Conservation (phyloP, 2,329 filamentous ascomycete genomes). For the Colletotrichum destructivum region DNA sequence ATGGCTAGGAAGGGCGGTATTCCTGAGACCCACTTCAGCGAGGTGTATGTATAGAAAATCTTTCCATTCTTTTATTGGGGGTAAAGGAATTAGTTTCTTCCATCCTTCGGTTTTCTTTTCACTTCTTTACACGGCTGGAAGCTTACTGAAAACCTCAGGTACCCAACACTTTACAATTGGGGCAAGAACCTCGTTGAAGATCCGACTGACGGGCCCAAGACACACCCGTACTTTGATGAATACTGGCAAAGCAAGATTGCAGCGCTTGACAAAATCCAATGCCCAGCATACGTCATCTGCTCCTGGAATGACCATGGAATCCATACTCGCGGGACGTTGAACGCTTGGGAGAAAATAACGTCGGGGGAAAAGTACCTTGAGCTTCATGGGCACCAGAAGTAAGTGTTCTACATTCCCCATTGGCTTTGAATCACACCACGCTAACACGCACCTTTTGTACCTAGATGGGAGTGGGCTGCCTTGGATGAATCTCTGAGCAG, state of each 20-base stretch:
- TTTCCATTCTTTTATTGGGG: background rate
- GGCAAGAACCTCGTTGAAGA: conserved; percentile 3
- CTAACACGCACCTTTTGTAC: background rate
- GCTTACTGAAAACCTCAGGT: background rate
- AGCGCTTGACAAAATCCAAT: background rate
- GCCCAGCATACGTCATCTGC: conserved; percentile 1
- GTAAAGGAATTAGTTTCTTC: background rate
- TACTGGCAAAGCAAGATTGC: conserved; percentile 10
- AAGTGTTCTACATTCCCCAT: background rate
- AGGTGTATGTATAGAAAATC: background rate
- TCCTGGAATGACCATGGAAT: background rate
- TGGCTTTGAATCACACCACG: background rate
- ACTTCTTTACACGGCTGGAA: background rate
- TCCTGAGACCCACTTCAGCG: conserved; percentile 3
- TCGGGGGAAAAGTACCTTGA: background rate
- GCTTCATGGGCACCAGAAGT: background rate
- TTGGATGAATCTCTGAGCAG: background rate
- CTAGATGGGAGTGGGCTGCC: background rate
- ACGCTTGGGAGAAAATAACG: background rate
- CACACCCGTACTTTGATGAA: conserved; percentile 9
- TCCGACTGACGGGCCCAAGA: background rate
- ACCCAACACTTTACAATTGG: background rate
- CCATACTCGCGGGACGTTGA: background rate
- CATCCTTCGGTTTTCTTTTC: background rate
- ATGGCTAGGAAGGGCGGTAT: conserved; percentile 3